Evolutionary conservation across 169 alveolate genomes (phyloP).

Genomic region (Theileria equi): DNA sequence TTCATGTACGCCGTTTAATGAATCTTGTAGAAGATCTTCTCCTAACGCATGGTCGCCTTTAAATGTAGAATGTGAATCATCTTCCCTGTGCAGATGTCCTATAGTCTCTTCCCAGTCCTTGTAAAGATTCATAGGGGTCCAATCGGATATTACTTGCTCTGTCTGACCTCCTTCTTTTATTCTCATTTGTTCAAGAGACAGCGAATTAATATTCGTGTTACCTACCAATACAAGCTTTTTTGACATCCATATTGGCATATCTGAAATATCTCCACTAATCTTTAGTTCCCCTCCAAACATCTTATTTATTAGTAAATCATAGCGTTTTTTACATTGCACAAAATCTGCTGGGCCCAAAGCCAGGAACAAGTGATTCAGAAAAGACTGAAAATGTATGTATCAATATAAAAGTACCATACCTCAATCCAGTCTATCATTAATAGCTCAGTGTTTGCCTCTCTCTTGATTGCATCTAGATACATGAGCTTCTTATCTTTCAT

Average conservation of each 20-base stretch:
- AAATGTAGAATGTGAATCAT: constrained; percentile 1
- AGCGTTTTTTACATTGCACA: constrained; percentile 23
- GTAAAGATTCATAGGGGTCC: constrained; percentile 31
- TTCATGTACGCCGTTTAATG: not conserved
- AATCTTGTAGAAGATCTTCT: not conserved
- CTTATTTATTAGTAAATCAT: constrained; percentile 45
- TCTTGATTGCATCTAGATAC: constrained; percentile 77
- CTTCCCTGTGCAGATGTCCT: not conserved
- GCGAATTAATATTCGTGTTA: constrained; percentile 10
- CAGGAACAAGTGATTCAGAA: constrained; percentile 47
- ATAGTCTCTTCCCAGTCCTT: constrained; percentile 15
- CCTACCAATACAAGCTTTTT: constrained; percentile 51
- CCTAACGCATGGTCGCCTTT: not conserved
- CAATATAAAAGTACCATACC: constrained; percentile 57
- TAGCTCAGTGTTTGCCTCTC: constrained; percentile 79
- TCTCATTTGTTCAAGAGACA: constrained; percentile 21
- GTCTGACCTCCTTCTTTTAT: not conserved
- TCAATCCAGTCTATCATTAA: constrained; percentile 84
- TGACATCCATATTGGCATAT: constrained; percentile 60
- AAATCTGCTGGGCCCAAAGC: constrained; percentile 60
- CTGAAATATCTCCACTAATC: not conserved
- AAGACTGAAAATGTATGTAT: constrained; percentile 16
- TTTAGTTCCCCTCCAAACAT: constrained; percentile 47
- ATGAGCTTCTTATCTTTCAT: constrained; percentile 72
- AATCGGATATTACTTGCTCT: not conserved